These are phyloP conservation scores for Aspergillus baeticus DNA, from an alignment of 495 filamentous ascomycete genomes.

Conservation along the genomic window DNA sequence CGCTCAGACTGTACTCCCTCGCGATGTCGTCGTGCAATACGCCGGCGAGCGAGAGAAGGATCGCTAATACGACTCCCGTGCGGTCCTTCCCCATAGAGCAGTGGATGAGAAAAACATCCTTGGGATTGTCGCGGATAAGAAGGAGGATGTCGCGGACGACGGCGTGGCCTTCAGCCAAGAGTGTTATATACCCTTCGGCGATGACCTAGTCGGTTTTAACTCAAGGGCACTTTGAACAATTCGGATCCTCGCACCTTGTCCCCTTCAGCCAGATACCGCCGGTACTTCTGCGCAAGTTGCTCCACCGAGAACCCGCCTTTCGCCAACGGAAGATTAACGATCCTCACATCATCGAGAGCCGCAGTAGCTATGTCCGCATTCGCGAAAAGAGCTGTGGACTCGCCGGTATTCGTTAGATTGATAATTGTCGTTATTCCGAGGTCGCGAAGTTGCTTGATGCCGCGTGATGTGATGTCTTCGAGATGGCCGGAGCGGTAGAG, in stretches of 20 bases:
- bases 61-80: not conserved
- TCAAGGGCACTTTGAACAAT: too few species aligned
- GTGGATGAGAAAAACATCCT: not conserved
- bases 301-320: constrained; percentile 1
- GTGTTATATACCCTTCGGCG: not conserved
- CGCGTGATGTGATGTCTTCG: not conserved
- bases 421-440: not conserved
- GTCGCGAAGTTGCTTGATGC: not conserved
- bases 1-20: constrained; percentile 1
- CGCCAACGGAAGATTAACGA: not conserved
- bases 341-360: not conserved
- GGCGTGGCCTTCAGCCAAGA: not conserved
- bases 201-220: not conserved
- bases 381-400: not conserved
- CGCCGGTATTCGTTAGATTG: not conserved
- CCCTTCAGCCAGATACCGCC: not conserved
- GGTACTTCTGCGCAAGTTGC: not conserved
- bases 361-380: not conserved
- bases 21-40: not conserved
- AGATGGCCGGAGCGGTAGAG: constrained; percentile 5
- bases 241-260: too few species aligned
- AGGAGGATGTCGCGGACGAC: not conserved
- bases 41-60: not conserved
- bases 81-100: constrained; percentile 10
- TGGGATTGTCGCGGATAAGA: not conserved